phyloP scores from a whole-genome alignment of 495 filamentous ascomycete species.

The Tuber aestivum region DNA sequence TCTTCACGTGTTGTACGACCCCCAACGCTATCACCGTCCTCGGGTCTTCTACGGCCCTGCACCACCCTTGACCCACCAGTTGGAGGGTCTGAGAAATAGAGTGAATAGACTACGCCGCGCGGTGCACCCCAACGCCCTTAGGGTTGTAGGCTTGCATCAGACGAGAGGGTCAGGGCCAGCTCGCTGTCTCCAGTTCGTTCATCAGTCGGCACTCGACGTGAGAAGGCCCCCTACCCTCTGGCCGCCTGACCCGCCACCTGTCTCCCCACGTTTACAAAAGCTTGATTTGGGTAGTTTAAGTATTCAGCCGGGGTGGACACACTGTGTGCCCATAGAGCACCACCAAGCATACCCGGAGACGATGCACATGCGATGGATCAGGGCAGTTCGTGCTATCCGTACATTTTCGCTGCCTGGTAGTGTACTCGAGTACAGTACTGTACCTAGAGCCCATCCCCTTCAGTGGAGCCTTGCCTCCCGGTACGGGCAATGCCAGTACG shows the following conservation, averaged over 20 bases:
- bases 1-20: slow-evolving; percentile 37
- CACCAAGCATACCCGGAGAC: not conserved
- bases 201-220: not conserved
- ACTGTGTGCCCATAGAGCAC: not conserved
- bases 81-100: not conserved
- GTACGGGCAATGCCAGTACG: not conserved
- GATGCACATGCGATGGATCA: not conserved
- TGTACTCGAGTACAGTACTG: too few species aligned
- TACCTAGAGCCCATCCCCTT: not conserved
- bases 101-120: not conserved
- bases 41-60: not conserved
- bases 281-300: slow-evolving; percentile 3
- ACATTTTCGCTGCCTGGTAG: not conserved
- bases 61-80: not conserved
- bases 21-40: slow-evolving; percentile 7
- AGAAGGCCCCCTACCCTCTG: slow-evolving; percentile 1
- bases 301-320: not conserved
- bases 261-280: slow-evolving; percentile 6
- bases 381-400: not conserved
- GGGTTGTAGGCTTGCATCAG: not conserved
- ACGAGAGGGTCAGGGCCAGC: not conserved
- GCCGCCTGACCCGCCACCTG: slow-evolving; percentile 16
- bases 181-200: not conserved
- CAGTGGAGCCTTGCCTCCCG: not conserved
- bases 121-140: not conserved